These are phyloP conservation scores for Bassia scoparia DNA, from an alignment of 148 eudicot species.

Conservation along the genomic window DNA sequence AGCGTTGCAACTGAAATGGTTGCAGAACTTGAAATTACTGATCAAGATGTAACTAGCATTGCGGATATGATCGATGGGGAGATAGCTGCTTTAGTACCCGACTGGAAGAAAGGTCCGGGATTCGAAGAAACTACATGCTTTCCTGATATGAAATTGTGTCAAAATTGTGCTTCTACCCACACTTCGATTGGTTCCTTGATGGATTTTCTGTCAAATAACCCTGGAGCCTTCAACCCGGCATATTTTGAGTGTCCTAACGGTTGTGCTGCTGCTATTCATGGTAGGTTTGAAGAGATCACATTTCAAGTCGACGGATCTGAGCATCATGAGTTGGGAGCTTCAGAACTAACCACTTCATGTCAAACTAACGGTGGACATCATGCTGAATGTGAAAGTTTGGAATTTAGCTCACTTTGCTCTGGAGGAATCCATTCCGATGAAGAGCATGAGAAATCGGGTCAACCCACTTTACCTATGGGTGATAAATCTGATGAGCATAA, in stretches of 20 bases:
- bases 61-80: slow-evolving; percentile 83
- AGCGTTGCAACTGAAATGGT: slow-evolving; percentile 90
- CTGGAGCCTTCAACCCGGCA: slow-evolving; percentile 35
- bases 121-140: slow-evolving; percentile 48
- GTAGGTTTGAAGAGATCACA: slow-evolving; percentile 76
- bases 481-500: slow-evolving; percentile 8
- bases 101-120: slow-evolving; percentile 57
- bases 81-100: slow-evolving; percentile 56
- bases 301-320: slow-evolving; percentile 48
- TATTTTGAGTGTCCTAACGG: slow-evolving; percentile 42
- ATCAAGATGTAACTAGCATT: slow-evolving; percentile 73
- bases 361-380: slow-evolving; percentile 20
- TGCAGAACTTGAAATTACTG: slow-evolving; percentile 67
- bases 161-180: slow-evolving; percentile 48
- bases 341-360: slow-evolving; percentile 17
- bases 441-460: slow-evolving; percentile 30
- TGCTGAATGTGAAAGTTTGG: slow-evolving; percentile 36
- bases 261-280: slow-evolving; percentile 54
- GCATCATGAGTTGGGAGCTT: slow-evolving; percentile 22
- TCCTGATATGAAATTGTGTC: slow-evolving; percentile 37
- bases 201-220: slow-evolving; percentile 43
- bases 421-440: slow-evolving; percentile 37
- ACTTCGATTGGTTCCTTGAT: slow-evolving; percentile 50
- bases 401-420: slow-evolving; percentile 31
- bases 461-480: slow-evolving; percentile 17